Evolutionary conservation across 2,329 filamentous ascomycete species (phyloP).

Genomic region (Aspergillus udagawae): DNA sequence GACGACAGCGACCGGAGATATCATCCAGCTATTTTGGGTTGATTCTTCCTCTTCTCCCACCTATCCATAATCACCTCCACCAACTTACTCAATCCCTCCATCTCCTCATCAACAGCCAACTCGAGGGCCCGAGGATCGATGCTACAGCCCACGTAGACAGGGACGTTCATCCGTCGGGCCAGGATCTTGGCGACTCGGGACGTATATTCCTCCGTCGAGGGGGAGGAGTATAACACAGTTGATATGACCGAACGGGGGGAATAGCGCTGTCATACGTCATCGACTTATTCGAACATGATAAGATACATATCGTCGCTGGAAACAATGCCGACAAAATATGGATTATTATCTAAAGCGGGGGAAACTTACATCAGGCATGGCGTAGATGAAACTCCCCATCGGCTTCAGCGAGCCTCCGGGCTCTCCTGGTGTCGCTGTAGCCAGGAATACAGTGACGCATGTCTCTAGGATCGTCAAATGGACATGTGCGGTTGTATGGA

Average conservation of each 20-base stretch:
- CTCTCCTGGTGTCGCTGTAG: slow-evolving; percentile 49
- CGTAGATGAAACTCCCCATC: slow-evolving; percentile 90
- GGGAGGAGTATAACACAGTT: slow-evolving; percentile 70
- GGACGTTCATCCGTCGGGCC: slow-evolving; percentile 65
- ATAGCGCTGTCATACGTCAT: slow-evolving; percentile 29
- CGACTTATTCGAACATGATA: slow-evolving; percentile 3
- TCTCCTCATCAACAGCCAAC: slow-evolving; percentile 85
- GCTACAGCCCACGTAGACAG: slow-evolving; percentile 88
- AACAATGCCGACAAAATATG: not conserved
- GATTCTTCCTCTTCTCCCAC: slow-evolving; percentile 22
- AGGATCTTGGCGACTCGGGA: slow-evolving; percentile 79
- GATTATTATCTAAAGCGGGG: slow-evolving; percentile 4
- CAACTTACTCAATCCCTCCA: slow-evolving; percentile 76
- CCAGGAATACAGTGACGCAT: slow-evolving; percentile 54
- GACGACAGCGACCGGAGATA: not conserved
- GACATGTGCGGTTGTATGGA: slow-evolving; percentile 55
- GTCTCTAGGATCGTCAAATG: slow-evolving; percentile 54
- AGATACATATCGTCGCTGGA: not conserved
- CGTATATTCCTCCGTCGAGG: slow-evolving; percentile 79
- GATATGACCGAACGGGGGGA: slow-evolving; percentile 57
- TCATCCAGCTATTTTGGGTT: not conserved
- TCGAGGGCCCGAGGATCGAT: slow-evolving; percentile 73
- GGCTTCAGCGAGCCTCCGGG: slow-evolving; percentile 40
- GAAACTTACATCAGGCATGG: slow-evolving; percentile 74
- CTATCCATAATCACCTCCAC: slow-evolving; percentile 64